Percentiles rank a stretch among this genome's conserved stretches.
Conservation (phyloP, 2,329 filamentous ascomycete genomes). For the Albophoma yamanashiensis region DNA sequence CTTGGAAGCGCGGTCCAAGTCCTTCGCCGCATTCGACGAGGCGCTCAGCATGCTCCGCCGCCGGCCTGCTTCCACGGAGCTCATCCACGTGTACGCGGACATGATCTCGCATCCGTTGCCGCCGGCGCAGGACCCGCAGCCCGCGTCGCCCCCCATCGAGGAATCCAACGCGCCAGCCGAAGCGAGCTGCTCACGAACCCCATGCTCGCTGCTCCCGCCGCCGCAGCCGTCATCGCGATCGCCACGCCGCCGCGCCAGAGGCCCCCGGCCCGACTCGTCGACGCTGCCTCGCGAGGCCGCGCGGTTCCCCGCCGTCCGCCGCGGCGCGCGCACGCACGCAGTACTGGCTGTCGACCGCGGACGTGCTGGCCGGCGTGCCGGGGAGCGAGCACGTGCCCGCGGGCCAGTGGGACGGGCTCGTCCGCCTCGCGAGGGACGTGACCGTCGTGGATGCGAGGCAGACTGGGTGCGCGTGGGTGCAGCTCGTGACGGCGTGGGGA, state of each 20-base stretch:
- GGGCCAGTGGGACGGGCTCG: conserved; percentile 8
- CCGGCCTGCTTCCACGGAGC: not conserved
- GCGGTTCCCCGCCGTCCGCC: not conserved
- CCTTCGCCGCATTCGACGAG: not conserved
- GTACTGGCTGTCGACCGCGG: conserved; percentile 6
- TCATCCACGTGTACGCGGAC: not conserved
- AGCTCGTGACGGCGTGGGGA: conserved; percentile 6
- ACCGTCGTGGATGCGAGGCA: not conserved
- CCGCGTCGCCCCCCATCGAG: not conserved
- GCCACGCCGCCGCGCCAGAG: not conserved
- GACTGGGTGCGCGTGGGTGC: not conserved
- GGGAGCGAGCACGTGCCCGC: conserved; percentile 2
- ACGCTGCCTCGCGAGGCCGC: not conserved
- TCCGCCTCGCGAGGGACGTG: conserved; percentile 3
- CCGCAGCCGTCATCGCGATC: not conserved
- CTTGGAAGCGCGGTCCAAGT: not conserved
- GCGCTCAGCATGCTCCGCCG: not conserved
- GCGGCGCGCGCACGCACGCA: conserved; percentile 1
- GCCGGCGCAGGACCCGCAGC: not conserved
- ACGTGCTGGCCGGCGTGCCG: conserved; percentile 4
- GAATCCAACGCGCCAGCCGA: not conserved
- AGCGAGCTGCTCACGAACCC: not conserved
- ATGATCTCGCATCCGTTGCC: not conserved
- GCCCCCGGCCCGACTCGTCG: not conserved
- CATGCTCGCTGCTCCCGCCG: not conserved